phyloP scores from a whole-genome alignment of 768 basidiomycete genomes.

The Cystofilobasidium macerans region DNA sequence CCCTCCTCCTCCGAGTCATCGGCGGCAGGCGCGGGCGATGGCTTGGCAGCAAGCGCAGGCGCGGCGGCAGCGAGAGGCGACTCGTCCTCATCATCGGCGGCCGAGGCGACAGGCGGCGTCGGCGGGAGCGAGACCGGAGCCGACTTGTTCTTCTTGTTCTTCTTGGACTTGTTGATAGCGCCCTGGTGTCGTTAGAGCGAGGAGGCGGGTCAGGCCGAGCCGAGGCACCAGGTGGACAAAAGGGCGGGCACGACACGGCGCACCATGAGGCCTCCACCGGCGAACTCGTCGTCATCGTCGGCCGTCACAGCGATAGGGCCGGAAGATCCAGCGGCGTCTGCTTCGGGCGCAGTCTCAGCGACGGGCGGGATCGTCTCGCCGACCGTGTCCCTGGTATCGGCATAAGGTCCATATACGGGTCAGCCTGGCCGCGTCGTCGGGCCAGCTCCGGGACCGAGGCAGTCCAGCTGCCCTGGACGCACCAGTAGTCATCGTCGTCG shows the following conservation, averaged over 20 bases:
- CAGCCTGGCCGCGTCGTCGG: slow-evolving; percentile 24
- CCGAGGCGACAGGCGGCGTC: background rate
- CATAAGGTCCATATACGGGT: slow-evolving; percentile 39
- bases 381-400: slow-evolving; percentile 40
- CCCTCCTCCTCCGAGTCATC: slow-evolving; percentile 44
- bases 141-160: slow-evolving; percentile 29
- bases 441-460: background rate
- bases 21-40: slow-evolving; percentile 35
- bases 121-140: background rate
- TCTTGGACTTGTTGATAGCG: slow-evolving; percentile 32
- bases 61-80: slow-evolving; percentile 24
- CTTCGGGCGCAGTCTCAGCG: slow-evolving; percentile 29
- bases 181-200: slow-evolving; percentile 48
- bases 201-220: too few species aligned
- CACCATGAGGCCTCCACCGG: slow-evolving; percentile 37
- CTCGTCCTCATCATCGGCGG: slow-evolving; percentile 8
- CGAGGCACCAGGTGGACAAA: background rate
- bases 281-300: slow-evolving; percentile 31
- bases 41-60: slow-evolving; percentile 28
- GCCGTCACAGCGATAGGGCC: slow-evolving; percentile 29
- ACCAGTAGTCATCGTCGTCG: slow-evolving; percentile 62
- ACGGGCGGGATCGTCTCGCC: slow-evolving; percentile 11
- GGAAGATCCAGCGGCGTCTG: slow-evolving; percentile 27
- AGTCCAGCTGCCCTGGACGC: slow-evolving; percentile 20
- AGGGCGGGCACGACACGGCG: slow-evolving; percentile 23